Evolutionary conservation across 352 stramenopile genomes (phyloP).

Genomic region (Thraustochytrium striatum): DNA sequence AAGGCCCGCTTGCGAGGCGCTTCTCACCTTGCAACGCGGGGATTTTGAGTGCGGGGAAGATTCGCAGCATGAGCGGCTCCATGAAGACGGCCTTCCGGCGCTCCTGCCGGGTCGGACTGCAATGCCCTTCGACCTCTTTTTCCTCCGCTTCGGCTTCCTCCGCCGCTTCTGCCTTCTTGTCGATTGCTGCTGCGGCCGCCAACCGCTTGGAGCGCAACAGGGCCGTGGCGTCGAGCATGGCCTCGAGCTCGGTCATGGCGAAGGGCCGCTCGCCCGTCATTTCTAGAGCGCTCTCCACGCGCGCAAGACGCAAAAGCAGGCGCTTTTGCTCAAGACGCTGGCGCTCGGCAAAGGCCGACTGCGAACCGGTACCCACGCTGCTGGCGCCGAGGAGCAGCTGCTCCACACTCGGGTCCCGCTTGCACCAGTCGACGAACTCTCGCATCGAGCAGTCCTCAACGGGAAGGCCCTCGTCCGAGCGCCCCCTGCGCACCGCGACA

Average conservation of each 20-base stretch:
- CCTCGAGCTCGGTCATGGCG: not conserved
- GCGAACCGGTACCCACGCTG: not conserved
- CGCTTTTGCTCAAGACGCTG: constrained; percentile 8
- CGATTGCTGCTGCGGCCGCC: too few species aligned
- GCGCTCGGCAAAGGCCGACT: constrained; percentile 25
- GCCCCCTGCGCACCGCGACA: not conserved
- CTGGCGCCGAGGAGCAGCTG: not conserved
- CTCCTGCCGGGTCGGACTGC: too few species aligned
- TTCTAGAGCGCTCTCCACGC: constrained; percentile 15
- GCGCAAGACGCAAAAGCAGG: constrained; percentile 12
- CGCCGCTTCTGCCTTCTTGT: too few species aligned
- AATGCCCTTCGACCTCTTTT: too few species aligned
- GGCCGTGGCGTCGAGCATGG: too few species aligned
- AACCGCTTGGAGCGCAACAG: too few species aligned
- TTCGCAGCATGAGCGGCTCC: too few species aligned
- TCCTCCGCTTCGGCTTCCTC: too few species aligned
- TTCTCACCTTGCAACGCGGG: too few species aligned
- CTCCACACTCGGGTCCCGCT: constrained; percentile 4
- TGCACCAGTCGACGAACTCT: constrained; percentile 24
- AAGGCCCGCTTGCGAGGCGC: too few species aligned
- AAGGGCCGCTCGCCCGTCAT: constrained; percentile 5
- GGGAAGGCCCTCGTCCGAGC: not conserved
- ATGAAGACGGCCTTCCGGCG: too few species aligned
- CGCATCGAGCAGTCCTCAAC: not conserved
- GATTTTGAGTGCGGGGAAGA: too few species aligned